These are phyloP conservation scores for Leonotis leonurus DNA, from an alignment of 257 asterid species.

Conservation along the genomic window DNA sequence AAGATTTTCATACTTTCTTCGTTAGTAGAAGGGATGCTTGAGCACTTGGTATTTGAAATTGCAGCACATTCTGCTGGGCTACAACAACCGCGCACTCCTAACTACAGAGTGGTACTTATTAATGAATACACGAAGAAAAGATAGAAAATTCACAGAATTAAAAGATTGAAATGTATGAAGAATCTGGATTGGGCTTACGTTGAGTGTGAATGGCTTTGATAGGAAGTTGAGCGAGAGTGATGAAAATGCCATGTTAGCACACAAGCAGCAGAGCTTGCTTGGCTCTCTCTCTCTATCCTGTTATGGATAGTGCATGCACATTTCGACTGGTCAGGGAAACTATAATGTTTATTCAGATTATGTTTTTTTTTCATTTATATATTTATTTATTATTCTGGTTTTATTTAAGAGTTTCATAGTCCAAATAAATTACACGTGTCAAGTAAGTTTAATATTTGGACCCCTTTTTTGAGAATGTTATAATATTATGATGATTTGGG, in stretches of 20 bases:
- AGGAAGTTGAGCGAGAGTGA: constrained; percentile 43
- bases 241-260: constrained; percentile 48
- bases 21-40: constrained; percentile 18
- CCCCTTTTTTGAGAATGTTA: no score
- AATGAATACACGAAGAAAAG: no score
- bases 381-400: neutral
- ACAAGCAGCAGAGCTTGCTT: constrained; percentile 10
- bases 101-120: constrained; percentile 11
- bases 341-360: neutral
- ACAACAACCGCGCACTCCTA: constrained; percentile 16
- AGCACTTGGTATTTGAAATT: constrained; percentile 32
- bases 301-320: constrained; percentile 23
- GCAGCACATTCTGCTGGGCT: constrained; percentile 21
- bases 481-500: no score
- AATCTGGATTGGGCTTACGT: constrained; percentile 26
- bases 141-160: neutral
- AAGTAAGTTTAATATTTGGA: no score
- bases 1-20: constrained; percentile 39
- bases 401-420: neutral
- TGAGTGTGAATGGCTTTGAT: constrained; percentile 31
- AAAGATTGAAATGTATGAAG: neutral
- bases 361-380: neutral
- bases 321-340: constrained; percentile 27
- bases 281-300: neutral
- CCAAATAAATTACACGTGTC: no score